A percentile compares a stretch with the other conserved stretches of the same genome.
phyloP scores from a whole-genome alignment of 2,329 filamentous ascomycete species.

The Talaromyces sp. region DNA sequence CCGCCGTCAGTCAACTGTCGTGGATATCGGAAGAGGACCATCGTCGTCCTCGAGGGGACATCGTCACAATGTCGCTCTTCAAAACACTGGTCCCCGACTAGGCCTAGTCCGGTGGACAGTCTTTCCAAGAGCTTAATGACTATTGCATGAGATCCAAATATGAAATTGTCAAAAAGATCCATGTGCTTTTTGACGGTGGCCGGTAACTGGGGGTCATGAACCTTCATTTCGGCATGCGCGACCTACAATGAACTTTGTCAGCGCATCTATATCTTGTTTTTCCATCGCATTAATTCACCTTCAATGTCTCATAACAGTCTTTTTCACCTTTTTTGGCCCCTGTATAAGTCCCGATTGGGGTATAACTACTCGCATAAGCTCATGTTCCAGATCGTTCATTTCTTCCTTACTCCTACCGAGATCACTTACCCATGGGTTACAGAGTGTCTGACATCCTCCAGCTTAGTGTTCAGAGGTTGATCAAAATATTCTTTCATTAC shows the following conservation, averaged over 20 bases:
- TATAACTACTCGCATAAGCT: conserved; percentile 8
- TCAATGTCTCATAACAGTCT: conserved; percentile 12
- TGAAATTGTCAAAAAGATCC: conserved; percentile 9
- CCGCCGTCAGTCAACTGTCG: background rate
- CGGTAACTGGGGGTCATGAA: background rate
- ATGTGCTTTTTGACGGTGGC: background rate
- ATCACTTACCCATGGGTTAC: conserved; percentile 7
- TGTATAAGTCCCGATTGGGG: conserved; percentile 10
- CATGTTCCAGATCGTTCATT: background rate
- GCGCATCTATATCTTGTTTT: background rate
- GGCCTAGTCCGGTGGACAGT: background rate
- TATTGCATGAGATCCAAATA: background rate
- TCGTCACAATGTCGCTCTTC: background rate
- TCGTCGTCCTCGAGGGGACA: background rate
- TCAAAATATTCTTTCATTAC: conserved; percentile 10
- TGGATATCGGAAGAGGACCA: conserved; percentile 7
- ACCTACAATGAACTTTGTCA: conserved; percentile 4
- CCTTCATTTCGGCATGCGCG: background rate
- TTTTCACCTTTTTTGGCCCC: conserved; percentile 5
- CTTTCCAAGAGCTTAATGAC: background rate
- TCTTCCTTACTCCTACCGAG: background rate
- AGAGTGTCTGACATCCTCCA: background rate
- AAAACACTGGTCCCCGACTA: background rate
- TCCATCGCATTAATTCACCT: background rate
- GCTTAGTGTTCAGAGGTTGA: conserved; percentile 5